These are phyloP conservation scores for Peniophora sp. DNA, from an alignment of 1,284 basidiomycete genomes.

Conservation along the genomic window DNA sequence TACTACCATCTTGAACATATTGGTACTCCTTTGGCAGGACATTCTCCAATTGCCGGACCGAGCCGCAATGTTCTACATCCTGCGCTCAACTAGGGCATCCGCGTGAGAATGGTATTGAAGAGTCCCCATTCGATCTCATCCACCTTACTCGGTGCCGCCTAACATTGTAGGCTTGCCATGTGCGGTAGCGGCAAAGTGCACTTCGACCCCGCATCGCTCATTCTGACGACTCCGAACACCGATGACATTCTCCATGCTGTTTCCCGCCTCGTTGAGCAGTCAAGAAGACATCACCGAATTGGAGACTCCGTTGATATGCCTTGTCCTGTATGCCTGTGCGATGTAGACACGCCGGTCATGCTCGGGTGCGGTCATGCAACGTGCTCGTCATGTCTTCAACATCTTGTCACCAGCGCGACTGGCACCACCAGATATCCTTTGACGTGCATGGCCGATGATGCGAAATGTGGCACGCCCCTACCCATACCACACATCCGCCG, in stretches of 20 bases:
- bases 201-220: slow-evolving; percentile 26
- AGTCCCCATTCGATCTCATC: no score
- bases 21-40: no score
- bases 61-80: no score
- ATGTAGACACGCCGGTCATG: slow-evolving; percentile 31
- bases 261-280: slow-evolving; percentile 32
- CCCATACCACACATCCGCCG: slow-evolving; percentile 39
- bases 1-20: no score
- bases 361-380: slow-evolving; percentile 47
- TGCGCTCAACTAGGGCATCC: no score
- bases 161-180: slow-evolving; percentile 35
- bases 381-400: slow-evolving; percentile 42
- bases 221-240: slow-evolving; percentile 37
- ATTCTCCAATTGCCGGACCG: no score
- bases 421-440: slow-evolving; percentile 41
- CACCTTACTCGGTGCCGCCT: no score
- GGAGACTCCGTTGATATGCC: slow-evolving; percentile 2
- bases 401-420: slow-evolving; percentile 38
- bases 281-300: slow-evolving; percentile 15
- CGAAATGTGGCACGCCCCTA: slow-evolving; percentile 38
- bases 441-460: slow-evolving; percentile 43
- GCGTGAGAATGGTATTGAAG: no score
- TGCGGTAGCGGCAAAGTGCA: slow-evolving; percentile 43
- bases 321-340: slow-evolving; percentile 47
- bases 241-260: slow-evolving; percentile 40